Base-by-base conservation (phyloP, 805 yeast genomes). In the Teunomyces barrocoloradensis region DNA sequence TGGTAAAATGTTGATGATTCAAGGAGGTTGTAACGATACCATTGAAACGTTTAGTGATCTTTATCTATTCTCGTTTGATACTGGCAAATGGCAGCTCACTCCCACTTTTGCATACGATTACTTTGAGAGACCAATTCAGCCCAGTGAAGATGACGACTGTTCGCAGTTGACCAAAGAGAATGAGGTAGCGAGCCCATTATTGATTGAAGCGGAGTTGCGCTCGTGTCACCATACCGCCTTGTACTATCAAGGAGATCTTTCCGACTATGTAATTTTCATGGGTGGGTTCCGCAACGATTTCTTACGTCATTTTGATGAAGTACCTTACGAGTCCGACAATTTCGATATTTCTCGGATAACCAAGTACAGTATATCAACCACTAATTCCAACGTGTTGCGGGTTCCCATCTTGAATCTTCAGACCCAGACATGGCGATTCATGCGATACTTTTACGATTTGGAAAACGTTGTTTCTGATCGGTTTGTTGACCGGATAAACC, bases 381-480 rank as follows among this genome's bases (percentile, higher is more conserved):
- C 53, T 21, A 69, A 69, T 51, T 39, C 58, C 33, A 62, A 66
- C 35, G 50, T 64, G 7, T 57, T 65, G 42, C 59, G 77, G 35
- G 51, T 72, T 25, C 61, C 71, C 12, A 68, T 63, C 13, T 63
- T 70, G 37, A 71, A 71, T 52, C 53, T 71, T 38, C 63, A 61
- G 41, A 67, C 77, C 3, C 75, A 70, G 50, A 67, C 69, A 5
- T 73, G 77, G 77, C 61, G 64, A 44, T 72, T 69, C 53, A 52
- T 62, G 43, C 59, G 64, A 41, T 71, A 65, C 53, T 64, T 58
- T 51, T 65, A 59, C 46, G 72, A 71, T 47, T 47, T 65, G 10
- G 50, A 60, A 21, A 61, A 62, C 33, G 56, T 55, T 2, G 52
- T 67, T 13, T 56, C 60, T 12, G 59, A 63, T 3, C 47, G 51